These are phyloP conservation scores for Torulaspora gathmanii DNA, from an alignment of 805 yeast species.

Conservation along the genomic window DNA sequence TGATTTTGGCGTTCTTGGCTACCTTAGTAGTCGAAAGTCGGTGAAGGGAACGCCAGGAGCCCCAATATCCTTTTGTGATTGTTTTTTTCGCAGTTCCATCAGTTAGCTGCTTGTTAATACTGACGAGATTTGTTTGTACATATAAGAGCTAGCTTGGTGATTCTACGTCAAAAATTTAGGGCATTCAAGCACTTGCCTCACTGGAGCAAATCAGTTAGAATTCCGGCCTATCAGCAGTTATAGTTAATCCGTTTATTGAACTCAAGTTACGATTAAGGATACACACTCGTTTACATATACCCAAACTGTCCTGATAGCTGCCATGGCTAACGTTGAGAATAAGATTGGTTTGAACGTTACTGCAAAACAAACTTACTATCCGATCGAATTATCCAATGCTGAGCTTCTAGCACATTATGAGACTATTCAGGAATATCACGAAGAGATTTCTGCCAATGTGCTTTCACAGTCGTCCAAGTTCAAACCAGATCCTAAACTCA, in stretches of 20 bases:
- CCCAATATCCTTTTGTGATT: slow-evolving; percentile 1
- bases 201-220: neutral
- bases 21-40: neutral
- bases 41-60: slow-evolving; percentile 1
- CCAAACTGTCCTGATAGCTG: slow-evolving; percentile 2
- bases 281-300: slow-evolving; percentile 3
- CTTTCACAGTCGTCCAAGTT: slow-evolving; percentile 37
- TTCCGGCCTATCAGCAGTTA: neutral
- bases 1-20: slow-evolving; percentile 9
- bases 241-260: neutral
- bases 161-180: neutral
- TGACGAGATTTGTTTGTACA: slow-evolving; percentile 1
- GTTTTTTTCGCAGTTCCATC: slow-evolving; percentile 6
- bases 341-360: slow-evolving; percentile 37
- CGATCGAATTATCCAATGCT: slow-evolving; percentile 44
- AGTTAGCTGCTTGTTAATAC: neutral
- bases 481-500: slow-evolving; percentile 57
- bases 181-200: neutral
- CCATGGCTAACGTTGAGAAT: slow-evolving; percentile 8
- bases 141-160: slow-evolving; percentile 8
- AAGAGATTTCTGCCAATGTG: slow-evolving; percentile 43
- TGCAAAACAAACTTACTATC: slow-evolving; percentile 48
- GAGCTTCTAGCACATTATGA: slow-evolving; percentile 47
- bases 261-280: neutral
- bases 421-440: slow-evolving; percentile 47